phyloP scores from a whole-genome alignment of 2,329 filamentous ascomycete genomes.

The Colletotrichum theobromicola region DNA sequence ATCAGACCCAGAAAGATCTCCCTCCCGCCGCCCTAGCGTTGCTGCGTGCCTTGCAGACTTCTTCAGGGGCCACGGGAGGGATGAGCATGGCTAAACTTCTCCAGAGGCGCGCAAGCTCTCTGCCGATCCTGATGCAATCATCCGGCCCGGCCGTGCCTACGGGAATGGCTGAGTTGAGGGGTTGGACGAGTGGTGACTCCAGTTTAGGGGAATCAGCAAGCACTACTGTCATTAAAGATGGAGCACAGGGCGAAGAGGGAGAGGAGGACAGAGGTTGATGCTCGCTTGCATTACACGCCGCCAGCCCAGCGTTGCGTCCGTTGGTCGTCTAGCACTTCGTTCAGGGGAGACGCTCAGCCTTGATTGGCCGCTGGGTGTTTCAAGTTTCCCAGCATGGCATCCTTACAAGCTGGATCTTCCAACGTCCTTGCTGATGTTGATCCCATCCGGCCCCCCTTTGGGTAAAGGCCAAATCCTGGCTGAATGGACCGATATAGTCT shows the following conservation, averaged over 20 bases:
- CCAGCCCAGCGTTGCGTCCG: background rate
- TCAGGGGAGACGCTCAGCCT: background rate
- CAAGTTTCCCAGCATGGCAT: slow-evolving; percentile 17
- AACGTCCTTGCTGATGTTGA: background rate
- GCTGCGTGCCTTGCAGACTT: background rate
- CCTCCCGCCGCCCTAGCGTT: background rate
- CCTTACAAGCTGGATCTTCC: background rate
- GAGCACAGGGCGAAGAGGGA: background rate
- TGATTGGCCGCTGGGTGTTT: slow-evolving; percentile 19
- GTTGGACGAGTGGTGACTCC: background rate
- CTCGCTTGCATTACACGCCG: slow-evolving; percentile 3
- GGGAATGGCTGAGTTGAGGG: background rate
- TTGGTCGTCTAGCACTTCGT: background rate
- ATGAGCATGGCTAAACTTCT: background rate
- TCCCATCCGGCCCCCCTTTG: background rate
- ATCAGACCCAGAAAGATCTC: background rate
- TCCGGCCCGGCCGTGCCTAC: background rate
- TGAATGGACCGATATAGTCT: background rate
- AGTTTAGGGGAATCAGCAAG: background rate
- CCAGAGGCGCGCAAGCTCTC: slow-evolving; percentile 1
- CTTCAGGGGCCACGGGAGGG: background rate
- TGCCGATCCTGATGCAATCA: slow-evolving; percentile 23
- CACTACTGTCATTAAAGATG: slow-evolving; percentile 5
- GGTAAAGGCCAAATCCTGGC: background rate
- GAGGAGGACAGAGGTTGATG: slow-evolving; percentile 1